Percentiles rank a stretch among this genome's conserved stretches.
phyloP scores from a whole-genome alignment of 768 basidiomycete genomes.

The Termitomyces sp. region DNA sequence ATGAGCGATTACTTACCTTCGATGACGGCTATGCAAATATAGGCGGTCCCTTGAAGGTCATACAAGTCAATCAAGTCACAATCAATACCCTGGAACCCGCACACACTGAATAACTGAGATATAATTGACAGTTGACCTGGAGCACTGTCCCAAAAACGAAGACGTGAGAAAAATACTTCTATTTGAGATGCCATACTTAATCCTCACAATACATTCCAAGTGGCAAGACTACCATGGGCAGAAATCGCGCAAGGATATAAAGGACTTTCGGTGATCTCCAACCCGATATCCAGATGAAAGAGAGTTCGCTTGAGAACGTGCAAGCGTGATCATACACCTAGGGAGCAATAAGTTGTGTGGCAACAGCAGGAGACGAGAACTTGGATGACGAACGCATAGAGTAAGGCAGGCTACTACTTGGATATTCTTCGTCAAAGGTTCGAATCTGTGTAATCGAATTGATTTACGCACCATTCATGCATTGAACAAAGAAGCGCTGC shows the following conservation, averaged over 20 bases:
- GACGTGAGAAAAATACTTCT: too few species aligned
- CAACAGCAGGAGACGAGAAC: neutral
- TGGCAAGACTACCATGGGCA: neutral
- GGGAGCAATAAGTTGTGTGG: too few species aligned
- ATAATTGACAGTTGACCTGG: neutral
- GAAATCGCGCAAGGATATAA: neutral
- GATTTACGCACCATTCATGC: neutral
- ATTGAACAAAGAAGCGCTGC: neutral
- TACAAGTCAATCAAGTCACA: neutral
- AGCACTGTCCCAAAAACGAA: neutral
- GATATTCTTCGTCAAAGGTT: neutral
- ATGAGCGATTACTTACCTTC: neutral
- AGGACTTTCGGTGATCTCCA: neutral
- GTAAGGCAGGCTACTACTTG: neutral
- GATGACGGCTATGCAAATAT: neutral
- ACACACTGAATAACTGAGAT: slow-evolving; percentile 3
- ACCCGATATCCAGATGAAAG: neutral
- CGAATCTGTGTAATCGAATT: neutral
- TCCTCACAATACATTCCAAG: neutral
- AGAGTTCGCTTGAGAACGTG: neutral
- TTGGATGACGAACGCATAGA: neutral
- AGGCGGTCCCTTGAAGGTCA: neutral
- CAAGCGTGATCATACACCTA: neutral
- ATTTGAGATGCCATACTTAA: too few species aligned
- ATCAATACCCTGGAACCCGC: neutral